Evolutionary conservation across 306 rosid genomes (phyloP).

Genomic region (Amphicarpaea edgeworthii): DNA sequence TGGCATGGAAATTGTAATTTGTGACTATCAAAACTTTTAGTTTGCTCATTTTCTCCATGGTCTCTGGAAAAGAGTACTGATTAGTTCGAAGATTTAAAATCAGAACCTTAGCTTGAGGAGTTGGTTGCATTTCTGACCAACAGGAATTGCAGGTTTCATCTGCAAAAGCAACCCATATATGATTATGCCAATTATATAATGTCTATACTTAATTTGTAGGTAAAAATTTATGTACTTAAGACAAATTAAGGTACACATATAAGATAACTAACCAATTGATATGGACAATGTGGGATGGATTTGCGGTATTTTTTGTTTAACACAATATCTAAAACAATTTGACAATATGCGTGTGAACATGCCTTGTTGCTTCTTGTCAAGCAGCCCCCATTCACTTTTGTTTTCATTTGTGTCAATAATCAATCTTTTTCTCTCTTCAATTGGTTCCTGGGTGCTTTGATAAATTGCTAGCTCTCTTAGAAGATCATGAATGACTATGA

Average conservation of each 20-base stretch:
- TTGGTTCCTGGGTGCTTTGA: slow-evolving; percentile 46
- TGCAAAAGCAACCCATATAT: slow-evolving; percentile 45
- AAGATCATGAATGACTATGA: slow-evolving; percentile 58
- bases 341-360: slow-evolving; percentile 43
- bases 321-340: slow-evolving; percentile 42
- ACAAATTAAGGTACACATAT: too few species aligned
- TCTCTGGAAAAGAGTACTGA: slow-evolving; percentile 48
- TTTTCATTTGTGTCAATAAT: slow-evolving; percentile 48
- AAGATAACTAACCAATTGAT: slow-evolving; percentile 64
- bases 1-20: slow-evolving; percentile 45
- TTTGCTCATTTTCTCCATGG: slow-evolving; percentile 50
- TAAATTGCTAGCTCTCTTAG: slow-evolving; percentile 71
- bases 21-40: slow-evolving; percentile 61
- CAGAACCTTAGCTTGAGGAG: slow-evolving; percentile 57
- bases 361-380: slow-evolving; percentile 36
- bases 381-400: slow-evolving; percentile 46
- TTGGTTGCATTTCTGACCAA: slow-evolving; percentile 46
- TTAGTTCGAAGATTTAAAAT: slow-evolving; percentile 56
- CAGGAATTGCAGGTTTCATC: slow-evolving; percentile 53
- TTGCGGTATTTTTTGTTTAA: slow-evolving; percentile 38
- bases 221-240: too few species aligned
- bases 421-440: slow-evolving; percentile 57
- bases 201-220: too few species aligned
- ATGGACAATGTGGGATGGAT: slow-evolving; percentile 60
- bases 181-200: not conserved